phyloP scores from a whole-genome alignment of 2,329 filamentous ascomycete genomes.

The Pseudogymnoascus sp. region DNA sequence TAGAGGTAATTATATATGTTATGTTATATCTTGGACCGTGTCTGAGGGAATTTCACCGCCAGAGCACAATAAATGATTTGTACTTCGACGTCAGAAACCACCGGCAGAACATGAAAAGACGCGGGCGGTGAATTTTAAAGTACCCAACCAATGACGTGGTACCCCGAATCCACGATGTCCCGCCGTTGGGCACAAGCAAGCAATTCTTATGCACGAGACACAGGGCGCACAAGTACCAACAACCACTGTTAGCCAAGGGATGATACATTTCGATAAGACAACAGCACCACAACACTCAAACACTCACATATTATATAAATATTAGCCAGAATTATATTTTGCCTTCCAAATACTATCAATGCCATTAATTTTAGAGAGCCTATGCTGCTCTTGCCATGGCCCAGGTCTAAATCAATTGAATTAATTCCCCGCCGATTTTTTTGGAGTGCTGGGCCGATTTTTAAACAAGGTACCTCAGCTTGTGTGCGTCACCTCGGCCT shows the following conservation, averaged over 20 bases:
- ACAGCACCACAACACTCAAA: background rate
- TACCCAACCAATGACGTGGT: constrained; percentile 8
- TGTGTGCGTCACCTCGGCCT: constrained; percentile 8
- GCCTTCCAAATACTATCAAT: background rate
- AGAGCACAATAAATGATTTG: background rate
- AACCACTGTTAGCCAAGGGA: background rate
- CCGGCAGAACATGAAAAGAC: background rate
- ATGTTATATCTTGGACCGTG: background rate
- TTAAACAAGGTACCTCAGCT: background rate
- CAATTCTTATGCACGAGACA: background rate
- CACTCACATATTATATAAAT: constrained; percentile 9
- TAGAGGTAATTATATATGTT: background rate
- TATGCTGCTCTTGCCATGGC: background rate
- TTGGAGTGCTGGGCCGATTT: background rate
- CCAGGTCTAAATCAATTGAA: background rate
- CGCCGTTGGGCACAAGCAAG: constrained; percentile 5
- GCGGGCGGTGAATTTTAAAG: background rate
- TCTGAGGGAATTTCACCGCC: background rate
- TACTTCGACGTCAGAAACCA: background rate
- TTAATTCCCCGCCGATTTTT: background rate
- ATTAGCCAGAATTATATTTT: constrained; percentile 3
- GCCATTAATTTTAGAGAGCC: background rate
- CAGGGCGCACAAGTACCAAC: constrained; percentile 2
- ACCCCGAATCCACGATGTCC: constrained; percentile 4
- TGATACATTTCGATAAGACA: constrained; percentile 2